Evolutionary conservation across 2,329 filamentous ascomycete species (phyloP).

Genomic region (Ciborinia camelliae): DNA sequence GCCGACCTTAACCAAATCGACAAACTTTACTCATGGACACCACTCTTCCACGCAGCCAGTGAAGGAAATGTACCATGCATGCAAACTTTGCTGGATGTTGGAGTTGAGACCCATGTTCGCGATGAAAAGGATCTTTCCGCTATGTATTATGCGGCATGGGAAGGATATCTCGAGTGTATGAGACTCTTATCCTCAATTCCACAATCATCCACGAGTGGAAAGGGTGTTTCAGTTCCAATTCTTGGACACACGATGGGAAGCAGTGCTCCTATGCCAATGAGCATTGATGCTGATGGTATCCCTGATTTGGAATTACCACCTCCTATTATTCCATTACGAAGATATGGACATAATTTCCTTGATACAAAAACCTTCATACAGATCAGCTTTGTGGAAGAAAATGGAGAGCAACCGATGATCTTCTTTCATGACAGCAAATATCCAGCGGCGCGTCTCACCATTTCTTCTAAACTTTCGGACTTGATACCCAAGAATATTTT

Average conservation of each 20-base stretch:
- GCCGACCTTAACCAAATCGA: constrained; percentile 90
- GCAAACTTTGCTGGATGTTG: constrained; percentile 73
- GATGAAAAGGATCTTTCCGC: constrained; percentile 93
- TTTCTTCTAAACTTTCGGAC: constrained; percentile 94
- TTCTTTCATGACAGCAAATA: constrained; percentile 98
- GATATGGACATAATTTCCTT: constrained; percentile 97
- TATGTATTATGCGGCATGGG: constrained; percentile 98
- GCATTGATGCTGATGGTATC: constrained; percentile 80
- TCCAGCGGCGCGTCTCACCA: constrained; percentile 88
- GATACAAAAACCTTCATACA: constrained; percentile 97
- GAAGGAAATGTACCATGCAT: constrained; percentile 92
- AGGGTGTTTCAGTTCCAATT: constrained; percentile 35
- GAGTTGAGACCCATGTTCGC: constrained; percentile 72
- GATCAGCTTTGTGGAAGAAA: constrained; percentile 74
- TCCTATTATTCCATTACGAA: constrained; percentile 88
- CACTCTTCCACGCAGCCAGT: constrained; percentile 91
- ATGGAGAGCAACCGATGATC: constrained; percentile 70
- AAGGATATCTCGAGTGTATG: constrained; percentile 94
- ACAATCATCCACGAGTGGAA: constrained; percentile 17
- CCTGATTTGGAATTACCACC: constrained; percentile 88
- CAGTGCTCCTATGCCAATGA: constrained; percentile 54
- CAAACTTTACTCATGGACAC: constrained; percentile 96
- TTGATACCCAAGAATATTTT: constrained; percentile 95
- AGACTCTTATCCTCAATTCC: constrained; percentile 64
- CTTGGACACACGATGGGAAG: constrained; percentile 35